phyloP scores from a whole-genome alignment of 176 grass and related monocot genomes.

The Luzula sylvatica region DNA sequence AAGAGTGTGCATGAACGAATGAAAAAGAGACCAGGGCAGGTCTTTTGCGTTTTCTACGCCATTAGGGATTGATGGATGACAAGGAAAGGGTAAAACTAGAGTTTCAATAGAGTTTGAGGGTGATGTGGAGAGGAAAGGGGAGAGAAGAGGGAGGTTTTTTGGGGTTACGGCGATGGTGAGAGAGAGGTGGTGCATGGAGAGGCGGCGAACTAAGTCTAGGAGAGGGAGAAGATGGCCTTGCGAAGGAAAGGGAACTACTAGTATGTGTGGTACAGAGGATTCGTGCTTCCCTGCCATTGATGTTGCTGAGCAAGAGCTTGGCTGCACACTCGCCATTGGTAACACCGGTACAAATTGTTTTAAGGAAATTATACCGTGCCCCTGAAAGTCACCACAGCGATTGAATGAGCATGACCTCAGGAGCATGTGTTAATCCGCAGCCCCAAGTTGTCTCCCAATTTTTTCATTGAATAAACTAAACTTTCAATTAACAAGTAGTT shows the following conservation, averaged over 20 bases:
- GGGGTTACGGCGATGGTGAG: conserved; percentile 46
- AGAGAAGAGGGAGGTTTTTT: conserved; percentile 31
- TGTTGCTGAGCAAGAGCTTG: no score
- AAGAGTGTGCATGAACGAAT: conserved; percentile 9
- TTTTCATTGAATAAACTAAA: no score
- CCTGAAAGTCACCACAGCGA: no score
- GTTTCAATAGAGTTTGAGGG: conserved; percentile 26
- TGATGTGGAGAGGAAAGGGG: conserved; percentile 37
- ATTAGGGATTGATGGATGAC: conserved; percentile 26
- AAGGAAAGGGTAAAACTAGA: conserved; percentile 48
- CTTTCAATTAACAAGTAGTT: no score
- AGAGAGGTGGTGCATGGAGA: conserved; percentile 30
- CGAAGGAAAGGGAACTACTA: conserved; percentile 41
- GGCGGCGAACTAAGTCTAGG: conserved; percentile 33
- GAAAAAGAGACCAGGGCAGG: conserved; percentile 16
- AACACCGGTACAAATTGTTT: no score
- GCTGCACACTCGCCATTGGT: no score
- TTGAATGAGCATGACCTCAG: no score
- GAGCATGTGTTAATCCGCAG: no score
- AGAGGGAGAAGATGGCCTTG: conserved; percentile 58
- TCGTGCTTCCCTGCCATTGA: conserved; percentile 22
- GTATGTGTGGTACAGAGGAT: conserved; percentile 20
- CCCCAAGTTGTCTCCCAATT: no score
- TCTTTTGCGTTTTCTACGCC: conserved; percentile 40
- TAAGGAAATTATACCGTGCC: no score